Evolutionary conservation across 164 flowering plant species (phyloP), one percentile per base, ranked within the genome.

Genomic region (Amborella trichopoda): DNA sequence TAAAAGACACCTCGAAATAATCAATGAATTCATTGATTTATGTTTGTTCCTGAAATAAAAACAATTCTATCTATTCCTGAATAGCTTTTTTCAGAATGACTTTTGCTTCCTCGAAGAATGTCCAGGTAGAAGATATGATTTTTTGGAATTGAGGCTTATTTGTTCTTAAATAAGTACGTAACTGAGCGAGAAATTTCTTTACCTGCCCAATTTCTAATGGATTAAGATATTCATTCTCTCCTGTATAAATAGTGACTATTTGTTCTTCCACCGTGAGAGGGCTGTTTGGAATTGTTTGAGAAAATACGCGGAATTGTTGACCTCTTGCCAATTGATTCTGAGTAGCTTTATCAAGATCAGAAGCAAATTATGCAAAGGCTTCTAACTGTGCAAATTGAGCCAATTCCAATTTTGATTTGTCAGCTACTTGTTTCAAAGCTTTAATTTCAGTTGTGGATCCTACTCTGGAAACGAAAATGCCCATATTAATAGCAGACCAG

Each of bases 381-480:
- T 37, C 40, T 37, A 37, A 37, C 40, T 37, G 18, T 37, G n/a
- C 40, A 37, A 37, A 37, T 37, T 37, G 40, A 37, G 40, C 40
- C 40, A 37, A 37, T 37, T 37, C 40, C 18, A 37, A 37, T 37
- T 37, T 37, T 37, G 18, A 37, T 37, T 37, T 37, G 40, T 14
- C 0, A 20, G n/a, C 13, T 37, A 5, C 40, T 37, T 5, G n/a
- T 37, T 37, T 37, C 9, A 30, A 5, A 1, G 1, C 40, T 37
- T 37, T 37, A 1, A 37, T 37, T 37, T 37, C 6, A 37, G 40
- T 13, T 14, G 8, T 37, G 8, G 8, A 20, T 5, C 13, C 11
- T 30, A 14, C 14, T 14, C 9, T 30, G 9, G 1, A n/a, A n/a
- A n/a, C n/a, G n/a, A n/a, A n/a, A n/a, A n/a, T n/a, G n/a, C n/a